Evolutionary conservation across 441 rosid species (phyloP), one percentile per base, ranked within the genome.

Genomic region (Euphorbia schlechtendalii): DNA sequence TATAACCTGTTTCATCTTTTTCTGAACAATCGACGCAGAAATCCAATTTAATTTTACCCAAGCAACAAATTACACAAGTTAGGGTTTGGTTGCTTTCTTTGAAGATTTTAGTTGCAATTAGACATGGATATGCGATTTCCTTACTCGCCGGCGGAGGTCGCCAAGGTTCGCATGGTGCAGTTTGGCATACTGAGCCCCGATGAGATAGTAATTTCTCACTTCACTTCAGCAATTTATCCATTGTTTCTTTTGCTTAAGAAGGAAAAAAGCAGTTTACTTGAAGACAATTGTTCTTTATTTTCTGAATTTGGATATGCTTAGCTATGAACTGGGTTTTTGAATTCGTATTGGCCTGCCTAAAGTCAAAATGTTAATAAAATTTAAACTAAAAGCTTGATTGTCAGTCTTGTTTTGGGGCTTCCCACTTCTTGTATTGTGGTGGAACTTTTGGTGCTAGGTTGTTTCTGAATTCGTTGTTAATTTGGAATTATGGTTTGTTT

Each of bases 121-220:
- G 73, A 69, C 77, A 95, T 95, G 99, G 99, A 95, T 82, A 75
- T 78, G 59, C 81, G 98, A 13, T 92, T 90, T 52, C 88, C 96
- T 1, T 88, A 67, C 77, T 92, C 97, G 7, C 99, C 99, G 61
- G 98, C 98, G 65, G 99, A 92, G 81, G 97, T 92, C 20, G 86
- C 99, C 53, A 95, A 86, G 71, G 98, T 92, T 83, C 96, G 90
- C 48, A 48, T 70, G 73, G 86, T 82, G 62, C 91, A 84, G 78
- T 86, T 86, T 74, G 85, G 91, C 81, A 82, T 84, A 56, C 77
- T 86, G 78, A 84, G 91, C 73, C 91, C 91, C 43, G 88, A 82
- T 17, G 88, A 86, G 76, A 86, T 84, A 36, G 91, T 84, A 84
- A 82, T 61, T 68, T 58, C 67, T 63, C 69, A 46, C 14, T 18